Conservation (phyloP, 257 asterid genomes). For the Oldenlandia corymbosa region DNA sequence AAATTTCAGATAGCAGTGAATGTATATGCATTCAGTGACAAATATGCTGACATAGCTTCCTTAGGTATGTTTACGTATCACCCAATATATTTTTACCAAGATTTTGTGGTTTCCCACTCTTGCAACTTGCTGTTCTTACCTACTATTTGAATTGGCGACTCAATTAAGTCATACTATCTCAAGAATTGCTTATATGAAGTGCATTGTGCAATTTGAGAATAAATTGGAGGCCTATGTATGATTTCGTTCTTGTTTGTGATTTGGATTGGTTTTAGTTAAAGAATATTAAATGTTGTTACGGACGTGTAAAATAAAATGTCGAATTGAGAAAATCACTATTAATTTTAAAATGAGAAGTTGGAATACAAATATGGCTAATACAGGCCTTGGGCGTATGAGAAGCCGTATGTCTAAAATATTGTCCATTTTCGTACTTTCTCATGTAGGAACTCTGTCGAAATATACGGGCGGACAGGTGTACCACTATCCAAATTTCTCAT, state of each 20-base stretch:
- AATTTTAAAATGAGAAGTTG: not conserved
- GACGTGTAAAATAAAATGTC: too few relatives aligned
- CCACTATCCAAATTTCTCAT: slow-evolving; percentile 76
- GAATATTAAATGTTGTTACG: too few relatives aligned
- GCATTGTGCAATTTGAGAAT: too few relatives aligned
- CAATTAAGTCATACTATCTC: not conserved
- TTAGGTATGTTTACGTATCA: slow-evolving; percentile 52
- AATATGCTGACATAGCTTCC: slow-evolving; percentile 86
- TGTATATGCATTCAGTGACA: slow-evolving; percentile 87
- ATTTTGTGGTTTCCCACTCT: not conserved
- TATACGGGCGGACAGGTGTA: slow-evolving; percentile 99
- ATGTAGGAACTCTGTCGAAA: slow-evolving; percentile 87
- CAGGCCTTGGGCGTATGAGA: not conserved
- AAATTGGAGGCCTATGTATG: too few relatives aligned
- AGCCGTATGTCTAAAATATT: not conserved
- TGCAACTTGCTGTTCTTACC: not conserved
- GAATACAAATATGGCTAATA: not conserved
- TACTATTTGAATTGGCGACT: not conserved
- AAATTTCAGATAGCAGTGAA: slow-evolving; percentile 91
- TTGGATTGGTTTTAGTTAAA: too few relatives aligned
- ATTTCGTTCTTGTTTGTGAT: too few relatives aligned
- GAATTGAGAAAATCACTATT: too few relatives aligned
- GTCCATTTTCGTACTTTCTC: not conserved
- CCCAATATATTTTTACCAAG: not conserved
- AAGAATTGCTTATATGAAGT: not conserved